Evolutionary conservation across 257 asterid genomes (phyloP).

Genomic region (Solanum etuberosum): DNA sequence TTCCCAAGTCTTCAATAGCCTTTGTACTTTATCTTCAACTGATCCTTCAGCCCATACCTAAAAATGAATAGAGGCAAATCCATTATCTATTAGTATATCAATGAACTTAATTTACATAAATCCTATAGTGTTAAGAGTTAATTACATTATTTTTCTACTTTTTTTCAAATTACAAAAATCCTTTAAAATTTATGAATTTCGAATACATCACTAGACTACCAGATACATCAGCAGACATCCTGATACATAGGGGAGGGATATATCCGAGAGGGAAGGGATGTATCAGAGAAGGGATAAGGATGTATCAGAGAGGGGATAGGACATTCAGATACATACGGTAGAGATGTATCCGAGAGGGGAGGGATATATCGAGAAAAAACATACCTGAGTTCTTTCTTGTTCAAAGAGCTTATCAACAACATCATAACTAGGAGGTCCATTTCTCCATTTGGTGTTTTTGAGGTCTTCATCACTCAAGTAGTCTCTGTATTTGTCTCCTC

Average conservation of each 20-base stretch:
- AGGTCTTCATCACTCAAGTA: slow-evolving; percentile 49
- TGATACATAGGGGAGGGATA: neutral
- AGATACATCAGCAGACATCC: neutral
- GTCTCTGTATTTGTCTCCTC: slow-evolving; percentile 48
- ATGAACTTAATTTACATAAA: neutral
- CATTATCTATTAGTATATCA: neutral
- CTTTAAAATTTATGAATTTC: too few species aligned
- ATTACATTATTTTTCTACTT: neutral
- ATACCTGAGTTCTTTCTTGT: slow-evolving; percentile 60
- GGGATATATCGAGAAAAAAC: too few species aligned
- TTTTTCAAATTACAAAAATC: too few species aligned
- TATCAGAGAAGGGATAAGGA: too few species aligned
- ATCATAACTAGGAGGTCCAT: slow-evolving; percentile 68
- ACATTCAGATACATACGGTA: too few species aligned
- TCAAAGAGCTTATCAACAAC: slow-evolving; percentile 63
- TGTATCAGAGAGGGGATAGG: too few species aligned
- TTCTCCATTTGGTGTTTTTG: slow-evolving; percentile 44
- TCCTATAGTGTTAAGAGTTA: neutral
- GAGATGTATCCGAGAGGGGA: too few species aligned
- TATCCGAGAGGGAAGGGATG: too few species aligned
- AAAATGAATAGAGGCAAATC: neutral
- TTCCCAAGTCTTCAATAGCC: slow-evolving; percentile 58
- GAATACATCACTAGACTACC: neutral
- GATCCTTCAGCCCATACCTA: slow-evolving; percentile 54
- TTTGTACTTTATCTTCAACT: slow-evolving; percentile 50